A percentile compares a stretch with the other conserved stretches of the same genome.
phyloP scores from a whole-genome alignment of 169 alveolate species.

The Cryptosporidium sp. region DNA sequence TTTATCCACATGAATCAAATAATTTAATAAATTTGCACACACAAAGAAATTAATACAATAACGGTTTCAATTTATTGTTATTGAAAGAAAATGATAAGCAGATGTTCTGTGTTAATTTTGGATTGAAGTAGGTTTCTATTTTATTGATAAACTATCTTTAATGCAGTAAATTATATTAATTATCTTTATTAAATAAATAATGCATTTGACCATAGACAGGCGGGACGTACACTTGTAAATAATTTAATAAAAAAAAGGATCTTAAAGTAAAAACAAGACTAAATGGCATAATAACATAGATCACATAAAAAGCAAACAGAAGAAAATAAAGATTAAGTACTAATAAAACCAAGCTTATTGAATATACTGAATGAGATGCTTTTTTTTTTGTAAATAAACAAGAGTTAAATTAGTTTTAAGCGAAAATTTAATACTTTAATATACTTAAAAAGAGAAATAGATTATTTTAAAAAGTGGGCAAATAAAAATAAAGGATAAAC shows the following conservation, averaged over 20 bases:
- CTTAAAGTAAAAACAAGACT: constrained; percentile 35
- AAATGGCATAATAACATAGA: background rate
- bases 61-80: background rate
- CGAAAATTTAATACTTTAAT: too few relatives aligned
- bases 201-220: constrained; percentile 60
- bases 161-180: background rate
- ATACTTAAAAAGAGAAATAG: background rate
- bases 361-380: background rate
- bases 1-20: background rate
- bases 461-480: background rate
- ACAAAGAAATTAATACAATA: background rate
- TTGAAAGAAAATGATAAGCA: background rate
- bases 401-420: background rate
- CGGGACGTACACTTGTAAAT: constrained; percentile 66
- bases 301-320: background rate
- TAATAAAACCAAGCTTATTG: background rate
- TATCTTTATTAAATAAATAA: background rate
- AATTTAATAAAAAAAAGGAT: constrained; percentile 19
- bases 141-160: background rate
- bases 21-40: background rate
- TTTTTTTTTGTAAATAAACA: background rate
- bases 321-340: background rate
- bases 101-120: too few relatives aligned
- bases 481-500: background rate
- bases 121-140: background rate